Conservation (phyloP, 176 grass and related monocot species). For the Musa itinerans region DNA sequence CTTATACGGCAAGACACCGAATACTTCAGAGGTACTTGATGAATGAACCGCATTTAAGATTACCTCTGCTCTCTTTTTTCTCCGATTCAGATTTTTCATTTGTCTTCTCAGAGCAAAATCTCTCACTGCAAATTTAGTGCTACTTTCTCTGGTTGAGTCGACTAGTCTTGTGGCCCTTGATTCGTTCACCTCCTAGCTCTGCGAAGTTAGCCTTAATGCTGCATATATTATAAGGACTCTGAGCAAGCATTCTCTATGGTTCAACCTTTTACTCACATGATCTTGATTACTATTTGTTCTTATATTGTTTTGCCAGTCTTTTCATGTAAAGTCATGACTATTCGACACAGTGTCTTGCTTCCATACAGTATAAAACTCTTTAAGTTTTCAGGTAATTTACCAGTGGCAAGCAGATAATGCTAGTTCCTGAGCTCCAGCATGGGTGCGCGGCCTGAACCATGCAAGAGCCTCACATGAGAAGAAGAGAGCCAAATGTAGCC, state of each 20-base stretch:
- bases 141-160: not conserved
- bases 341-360: not conserved
- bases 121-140: not conserved
- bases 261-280: not conserved
- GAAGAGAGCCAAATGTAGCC: conserved; percentile 7
- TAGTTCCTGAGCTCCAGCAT: not conserved
- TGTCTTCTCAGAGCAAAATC: not conserved
- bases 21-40: not conserved
- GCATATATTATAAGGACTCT: not conserved
- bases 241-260: too few species aligned
- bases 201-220: not conserved
- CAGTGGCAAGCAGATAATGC: not conserved
- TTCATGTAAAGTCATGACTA: not conserved
- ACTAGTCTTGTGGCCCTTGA: not conserved
- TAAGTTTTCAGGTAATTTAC: not conserved
- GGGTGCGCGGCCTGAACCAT: not conserved
- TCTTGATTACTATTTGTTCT: not conserved
- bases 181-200: not conserved
- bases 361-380: not conserved
- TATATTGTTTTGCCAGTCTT: not conserved
- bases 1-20: not conserved
- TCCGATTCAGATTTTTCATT: not conserved
- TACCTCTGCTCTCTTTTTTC: not conserved
- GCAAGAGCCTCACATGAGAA: conserved; percentile 10
- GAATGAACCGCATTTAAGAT: not conserved